Evolutionary conservation across 768 basidiomycete genomes (phyloP).

Genomic region (Rubroboletus pulcherrimus): DNA sequence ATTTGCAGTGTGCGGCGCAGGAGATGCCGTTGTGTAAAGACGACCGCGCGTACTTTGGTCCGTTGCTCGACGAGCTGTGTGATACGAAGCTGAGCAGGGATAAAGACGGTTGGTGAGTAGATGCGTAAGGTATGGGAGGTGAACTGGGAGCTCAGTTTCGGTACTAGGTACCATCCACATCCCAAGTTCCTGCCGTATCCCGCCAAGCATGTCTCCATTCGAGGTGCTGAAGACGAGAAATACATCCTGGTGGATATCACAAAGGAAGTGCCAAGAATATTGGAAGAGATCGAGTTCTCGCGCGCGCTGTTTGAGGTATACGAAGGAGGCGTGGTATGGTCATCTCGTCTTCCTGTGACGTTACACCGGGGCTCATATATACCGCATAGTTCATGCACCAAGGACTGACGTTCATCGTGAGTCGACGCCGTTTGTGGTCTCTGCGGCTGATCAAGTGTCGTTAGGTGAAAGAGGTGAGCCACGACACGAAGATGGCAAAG

Average conservation of each 20-base stretch:
- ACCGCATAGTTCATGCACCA: constrained; percentile 76
- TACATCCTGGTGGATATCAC: constrained; percentile 72
- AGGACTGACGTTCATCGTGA: constrained; percentile 74
- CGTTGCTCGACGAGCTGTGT: constrained; percentile 55
- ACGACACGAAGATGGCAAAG: constrained; percentile 70
- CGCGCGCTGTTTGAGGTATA: constrained; percentile 86
- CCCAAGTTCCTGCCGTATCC: constrained; percentile 78
- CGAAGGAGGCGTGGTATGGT: constrained; percentile 77
- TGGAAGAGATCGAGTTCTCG: constrained; percentile 83
- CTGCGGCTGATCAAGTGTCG: constrained; percentile 1
- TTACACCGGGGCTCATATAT: no score
- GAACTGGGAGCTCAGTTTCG: neutral
- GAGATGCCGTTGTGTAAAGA: constrained; percentile 73
- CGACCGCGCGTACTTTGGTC: constrained; percentile 73
- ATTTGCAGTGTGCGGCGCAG: constrained; percentile 82
- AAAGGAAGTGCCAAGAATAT: constrained; percentile 36
- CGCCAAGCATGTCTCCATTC: constrained; percentile 65
- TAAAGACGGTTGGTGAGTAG: constrained; percentile 73
- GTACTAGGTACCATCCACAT: constrained; percentile 73
- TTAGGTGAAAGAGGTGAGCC: constrained; percentile 75
- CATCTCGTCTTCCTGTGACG: neutral
- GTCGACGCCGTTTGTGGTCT: constrained; percentile 11
- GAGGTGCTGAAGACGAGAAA: constrained; percentile 74
- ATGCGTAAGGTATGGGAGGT: neutral
- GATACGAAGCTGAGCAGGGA: constrained; percentile 58